Evolutionary conservation across 2,329 filamentous ascomycete species (phyloP), one percentile per base, ranked within the genome.

Genomic region (Pseudocercospora macadamiae): DNA sequence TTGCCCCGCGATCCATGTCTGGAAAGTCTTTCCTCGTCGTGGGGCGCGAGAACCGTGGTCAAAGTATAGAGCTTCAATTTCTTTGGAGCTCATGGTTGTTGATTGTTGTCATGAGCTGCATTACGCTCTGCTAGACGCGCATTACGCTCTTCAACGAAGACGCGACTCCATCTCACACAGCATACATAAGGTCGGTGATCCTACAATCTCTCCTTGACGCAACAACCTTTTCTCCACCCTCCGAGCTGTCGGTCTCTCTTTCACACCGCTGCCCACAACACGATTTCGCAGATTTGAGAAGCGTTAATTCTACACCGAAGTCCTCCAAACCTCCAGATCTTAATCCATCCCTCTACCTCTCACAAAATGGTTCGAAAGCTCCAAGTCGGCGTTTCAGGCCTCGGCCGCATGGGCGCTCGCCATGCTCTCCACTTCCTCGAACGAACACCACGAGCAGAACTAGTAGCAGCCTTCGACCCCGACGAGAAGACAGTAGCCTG

Each of bases 331-430:
- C 28, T 19, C 25, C 19, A 14, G 51, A 39, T 16, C 8, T 39
- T 42, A 23, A 26, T 6, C 21, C 21, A 26, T 16, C 19, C 34
- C 36, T 16, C 51, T 19, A 3, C 8, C 12, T 39, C 28, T 26
- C 12, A 37, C 59, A 67, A 14, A 21, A 70, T 70, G 67, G 63
- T 66, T 48, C 75, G 74, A 59, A 76, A 76, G 68, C 76, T 80
- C 55, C 70, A 76, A 60, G 69, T 80, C 51, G 78, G 75, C 61
- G 73, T 78, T 58, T 76, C 75, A 51, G 79, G 79, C 64, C 76
- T 81, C 19, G 79, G 79, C 64, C 78, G 78, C 65, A 81, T 81
- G 79, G 79, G 79, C 45, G 75, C 77, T 58, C 75, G 78, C 28
- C 78, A 80, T 64, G 79, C 78, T n/a, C 70, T 76, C 57, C 74